Evolutionary conservation across 2,329 filamentous ascomycete species (phyloP).

Genomic region (Aureobasidium pullulans): DNA sequence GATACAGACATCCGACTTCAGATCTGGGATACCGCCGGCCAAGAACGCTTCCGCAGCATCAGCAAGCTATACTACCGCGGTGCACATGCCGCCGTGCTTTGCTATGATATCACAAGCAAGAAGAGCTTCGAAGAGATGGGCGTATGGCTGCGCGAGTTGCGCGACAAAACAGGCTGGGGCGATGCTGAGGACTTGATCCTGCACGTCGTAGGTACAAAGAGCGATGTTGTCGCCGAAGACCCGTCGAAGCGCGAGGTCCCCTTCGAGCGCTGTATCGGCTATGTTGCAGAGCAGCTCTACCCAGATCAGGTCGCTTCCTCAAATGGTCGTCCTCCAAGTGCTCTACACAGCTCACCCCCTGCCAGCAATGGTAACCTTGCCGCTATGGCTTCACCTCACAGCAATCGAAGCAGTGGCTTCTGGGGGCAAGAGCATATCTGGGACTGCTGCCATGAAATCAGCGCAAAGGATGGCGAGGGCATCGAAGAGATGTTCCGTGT

Average conservation of each 20-base stretch:
- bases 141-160: conserved; percentile 78
- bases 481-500: conserved; percentile 95
- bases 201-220: conserved; percentile 92
- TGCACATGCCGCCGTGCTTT: conserved; percentile 86
- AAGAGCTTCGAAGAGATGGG: conserved; percentile 87
- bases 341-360: conserved; percentile 13
- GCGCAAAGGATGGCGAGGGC: conserved; percentile 85
- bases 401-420: conserved; percentile 59
- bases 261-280: conserved; percentile 92
- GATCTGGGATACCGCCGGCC: conserved; percentile 94
- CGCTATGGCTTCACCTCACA: conserved; percentile 40
- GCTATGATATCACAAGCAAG: conserved; percentile 87
- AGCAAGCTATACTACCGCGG: conserved; percentile 94
- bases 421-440: conserved; percentile 92
- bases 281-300: conserved; percentile 85
- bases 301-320: conserved; percentile 59
- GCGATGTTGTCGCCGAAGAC: conserved; percentile 81
- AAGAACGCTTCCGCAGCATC: conserved; percentile 92
- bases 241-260: conserved; percentile 73
- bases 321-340: conserved; percentile 10
- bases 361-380: conserved; percentile 27
- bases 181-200: conserved; percentile 65
- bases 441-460: conserved; percentile 97
- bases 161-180: conserved; percentile 54
- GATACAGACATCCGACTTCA: conserved; percentile 85